Evolutionary conservation across 768 basidiomycete species (phyloP).

Genomic region (Crucibulum laeve): DNA sequence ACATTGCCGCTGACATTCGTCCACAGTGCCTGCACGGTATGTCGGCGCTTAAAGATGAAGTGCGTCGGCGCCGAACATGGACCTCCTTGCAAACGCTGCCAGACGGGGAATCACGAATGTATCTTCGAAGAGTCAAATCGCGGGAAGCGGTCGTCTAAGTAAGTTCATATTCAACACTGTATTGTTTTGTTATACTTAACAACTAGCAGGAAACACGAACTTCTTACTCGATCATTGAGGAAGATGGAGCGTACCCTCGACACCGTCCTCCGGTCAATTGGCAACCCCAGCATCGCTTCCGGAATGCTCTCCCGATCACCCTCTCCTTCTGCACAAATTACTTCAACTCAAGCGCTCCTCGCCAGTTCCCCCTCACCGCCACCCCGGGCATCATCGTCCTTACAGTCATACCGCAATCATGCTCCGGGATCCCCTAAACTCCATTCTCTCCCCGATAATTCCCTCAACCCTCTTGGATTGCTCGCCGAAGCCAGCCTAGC

Average conservation of each 20-base stretch:
- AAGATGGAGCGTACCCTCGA: constrained; percentile 95
- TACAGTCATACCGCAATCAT: constrained; percentile 19
- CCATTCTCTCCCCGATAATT: constrained; percentile 88
- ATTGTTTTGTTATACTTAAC: constrained; percentile 17
- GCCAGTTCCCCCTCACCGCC: constrained; percentile 47
- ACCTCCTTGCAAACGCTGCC: constrained; percentile 87
- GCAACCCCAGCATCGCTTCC: constrained; percentile 74
- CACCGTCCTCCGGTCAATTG: constrained; percentile 84
- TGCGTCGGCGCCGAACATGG: constrained; percentile 89
- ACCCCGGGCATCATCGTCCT: constrained; percentile 21
- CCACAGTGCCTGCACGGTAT: constrained; percentile 83
- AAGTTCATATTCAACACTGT: constrained; percentile 16
- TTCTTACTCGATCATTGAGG: constrained; percentile 72
- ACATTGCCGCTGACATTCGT: constrained; percentile 5
- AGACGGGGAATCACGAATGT: constrained; percentile 78
- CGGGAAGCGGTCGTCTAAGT: constrained; percentile 88
- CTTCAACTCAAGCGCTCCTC: constrained; percentile 55
- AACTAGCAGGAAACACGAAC: constrained; percentile 72
- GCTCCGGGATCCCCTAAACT: constrained; percentile 74
- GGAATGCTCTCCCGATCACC: constrained; percentile 82
- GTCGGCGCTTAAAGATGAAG: constrained; percentile 90
- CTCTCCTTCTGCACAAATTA: constrained; percentile 56
- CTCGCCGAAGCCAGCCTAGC: constrained; percentile 87
- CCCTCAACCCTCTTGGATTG: constrained; percentile 87
- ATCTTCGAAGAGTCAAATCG: constrained; percentile 96